A percentile compares a stretch with the other conserved stretches of the same genome.
Evolutionary conservation across 257 asterid species (phyloP).

Genomic region (Solanum chiquidenum): DNA sequence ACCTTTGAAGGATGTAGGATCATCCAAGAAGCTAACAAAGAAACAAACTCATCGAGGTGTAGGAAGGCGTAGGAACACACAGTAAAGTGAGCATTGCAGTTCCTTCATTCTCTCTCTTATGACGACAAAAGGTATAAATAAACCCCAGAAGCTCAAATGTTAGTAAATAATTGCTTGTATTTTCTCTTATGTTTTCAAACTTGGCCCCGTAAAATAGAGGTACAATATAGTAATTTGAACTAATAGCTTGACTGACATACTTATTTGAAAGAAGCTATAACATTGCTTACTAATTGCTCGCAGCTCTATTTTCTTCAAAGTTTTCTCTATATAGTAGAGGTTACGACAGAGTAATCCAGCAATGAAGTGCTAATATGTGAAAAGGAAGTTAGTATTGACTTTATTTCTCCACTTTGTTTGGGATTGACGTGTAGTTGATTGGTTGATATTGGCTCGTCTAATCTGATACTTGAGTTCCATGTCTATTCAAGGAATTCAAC

Average conservation of each 20-base stretch:
- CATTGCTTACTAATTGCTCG: neutral
- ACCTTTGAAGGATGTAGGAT: neutral
- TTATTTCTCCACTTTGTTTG: neutral
- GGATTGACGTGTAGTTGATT: neutral
- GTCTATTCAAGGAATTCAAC: neutral
- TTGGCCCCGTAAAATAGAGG: neutral
- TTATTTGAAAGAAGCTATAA: neutral
- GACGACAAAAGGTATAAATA: neutral
- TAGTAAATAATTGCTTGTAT: neutral
- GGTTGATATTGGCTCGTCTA: neutral
- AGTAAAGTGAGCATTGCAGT: neutral
- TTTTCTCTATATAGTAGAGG: neutral
- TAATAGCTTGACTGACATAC: neutral
- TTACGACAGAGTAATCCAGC: neutral
- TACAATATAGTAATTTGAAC: neutral
- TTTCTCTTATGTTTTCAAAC: neutral
- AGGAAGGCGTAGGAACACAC: constrained; percentile 4
- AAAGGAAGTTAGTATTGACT: neutral
- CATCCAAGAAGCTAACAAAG: neutral
- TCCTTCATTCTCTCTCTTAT: neutral
- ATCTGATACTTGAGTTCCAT: neutral
- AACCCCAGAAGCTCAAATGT: neutral
- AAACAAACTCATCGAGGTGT: neutral
- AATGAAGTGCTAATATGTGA: neutral
- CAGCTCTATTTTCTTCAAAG: neutral